Evolutionary conservation across 306 rosid genomes (phyloP), one percentile per base, ranked within the genome.

Genomic region (Carpinus fangiana): DNA sequence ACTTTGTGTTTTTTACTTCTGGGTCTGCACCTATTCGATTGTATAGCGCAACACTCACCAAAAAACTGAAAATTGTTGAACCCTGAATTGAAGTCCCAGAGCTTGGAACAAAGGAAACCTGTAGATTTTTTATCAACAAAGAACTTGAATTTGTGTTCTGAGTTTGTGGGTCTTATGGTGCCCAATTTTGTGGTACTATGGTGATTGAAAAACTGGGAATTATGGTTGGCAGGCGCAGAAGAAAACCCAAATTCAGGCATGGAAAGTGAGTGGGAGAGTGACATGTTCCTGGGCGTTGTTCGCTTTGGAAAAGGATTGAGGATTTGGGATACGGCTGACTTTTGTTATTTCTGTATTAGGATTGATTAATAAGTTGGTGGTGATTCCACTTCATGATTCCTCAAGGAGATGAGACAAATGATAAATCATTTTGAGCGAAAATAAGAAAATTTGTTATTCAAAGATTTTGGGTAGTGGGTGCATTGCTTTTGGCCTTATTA

Each of bases 361-460:
- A 67, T 41, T 41, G 28, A 8, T 8, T 16, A 7, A 73, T 23
- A 60, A 16, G 55, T 62, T 21, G 51, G 83, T 73, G 81, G 23
- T 56, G 91, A 92, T 87, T 84, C 96, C 90, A 84, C 78, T 85
- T 20, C 38, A 73, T n/a, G 73, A 76, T 67, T 79, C 87, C 82
- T 67, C 26, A 16, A 38, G 68, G 48, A 83, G 73, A 78, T 47
- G 84, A 14, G 79, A 83, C 80, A 77, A 72, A 60, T 2, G 3
- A 3, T 14, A 12, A 48, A 9, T 12, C 52, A 48, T 48, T 48
- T 48, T 48, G 52, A 12, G 16, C 2, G 14, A 48, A 48, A 48
- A 48, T 48, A 7, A 4, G 46, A 0, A 20, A 11, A 59, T 43
- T 16, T 7, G 6, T 34, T 16, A 64, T 31, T 64, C 70, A 64